Percentiles rank a stretch among this genome's conserved stretches.
These are phyloP conservation scores for Xylaria flabelliformis DNA, from an alignment of 495 filamentous ascomycete species.

Conservation along the genomic window DNA sequence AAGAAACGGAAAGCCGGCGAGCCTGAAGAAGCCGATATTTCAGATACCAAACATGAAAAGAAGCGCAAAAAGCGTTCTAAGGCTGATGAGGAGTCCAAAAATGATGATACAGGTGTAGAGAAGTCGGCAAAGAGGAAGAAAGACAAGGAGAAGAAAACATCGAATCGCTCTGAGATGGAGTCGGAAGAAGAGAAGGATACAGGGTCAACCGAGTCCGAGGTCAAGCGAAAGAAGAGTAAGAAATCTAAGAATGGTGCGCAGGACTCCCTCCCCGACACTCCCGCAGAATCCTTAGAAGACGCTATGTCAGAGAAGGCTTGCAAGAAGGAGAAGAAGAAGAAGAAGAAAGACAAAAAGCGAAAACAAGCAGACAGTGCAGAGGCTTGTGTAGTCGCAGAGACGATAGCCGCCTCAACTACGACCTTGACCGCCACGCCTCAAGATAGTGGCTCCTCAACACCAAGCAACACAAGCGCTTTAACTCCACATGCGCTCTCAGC, in stretches of 20 bases:
- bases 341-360: slow-evolving; percentile 55
- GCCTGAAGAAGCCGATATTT: slow-evolving; percentile 36
- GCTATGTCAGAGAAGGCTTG: slow-evolving; percentile 40
- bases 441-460: slow-evolving; percentile 36
- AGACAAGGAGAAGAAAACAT: slow-evolving; percentile 40
- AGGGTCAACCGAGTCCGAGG: slow-evolving; percentile 30
- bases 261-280: slow-evolving; percentile 23
- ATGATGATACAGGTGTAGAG: slow-evolving; percentile 37
- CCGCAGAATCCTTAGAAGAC: slow-evolving; percentile 30
- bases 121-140: slow-evolving; percentile 43
- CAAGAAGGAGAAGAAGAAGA: slow-evolving; percentile 57
- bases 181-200: slow-evolving; percentile 43
- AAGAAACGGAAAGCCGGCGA: slow-evolving; percentile 53
- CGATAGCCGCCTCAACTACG: slow-evolving; percentile 33
- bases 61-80: slow-evolving; percentile 48
- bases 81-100: slow-evolving; percentile 32
- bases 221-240: slow-evolving; percentile 40
- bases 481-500: slow-evolving; percentile 55
- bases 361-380: slow-evolving; percentile 35
- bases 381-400: slow-evolving; percentile 34
- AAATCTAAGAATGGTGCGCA: slow-evolving; percentile 32
- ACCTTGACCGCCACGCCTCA: slow-evolving; percentile 33
- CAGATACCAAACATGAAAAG: slow-evolving; percentile 40
- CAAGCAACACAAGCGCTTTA: slow-evolving; percentile 40
- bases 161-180: slow-evolving; percentile 9